These are phyloP conservation scores for Leccinum ochraceum DNA, from an alignment of 768 basidiomycete genomes.

Conservation along the genomic window DNA sequence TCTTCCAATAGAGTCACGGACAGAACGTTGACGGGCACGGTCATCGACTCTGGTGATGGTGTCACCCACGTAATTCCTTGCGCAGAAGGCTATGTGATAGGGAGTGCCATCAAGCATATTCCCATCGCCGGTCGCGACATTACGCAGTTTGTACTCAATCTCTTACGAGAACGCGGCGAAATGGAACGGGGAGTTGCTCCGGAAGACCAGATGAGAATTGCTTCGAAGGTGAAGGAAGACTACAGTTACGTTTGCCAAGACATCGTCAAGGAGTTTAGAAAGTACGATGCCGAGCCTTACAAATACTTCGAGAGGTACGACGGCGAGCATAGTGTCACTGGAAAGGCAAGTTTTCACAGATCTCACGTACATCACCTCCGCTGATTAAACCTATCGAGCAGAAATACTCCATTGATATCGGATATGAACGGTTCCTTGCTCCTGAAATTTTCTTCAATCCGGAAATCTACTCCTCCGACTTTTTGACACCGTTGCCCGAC, in stretches of 20 bases:
- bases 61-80: slow-evolving; percentile 97
- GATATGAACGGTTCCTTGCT: slow-evolving; percentile 98
- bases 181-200: slow-evolving; percentile 79
- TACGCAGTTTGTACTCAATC: slow-evolving; percentile 92
- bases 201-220: slow-evolving; percentile 91
- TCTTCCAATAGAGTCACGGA: slow-evolving; percentile 86
- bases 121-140: slow-evolving; percentile 99
- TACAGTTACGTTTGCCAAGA: slow-evolving; percentile 99
- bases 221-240: slow-evolving; percentile 95
- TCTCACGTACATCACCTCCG: neutral
- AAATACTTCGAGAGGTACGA: slow-evolving; percentile 95
- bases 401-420: slow-evolving; percentile 95
- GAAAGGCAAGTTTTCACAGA: slow-evolving; percentile 59
- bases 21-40: slow-evolving; percentile 93
- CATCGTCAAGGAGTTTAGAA: slow-evolving; percentile 97
- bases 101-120: slow-evolving; percentile 98
- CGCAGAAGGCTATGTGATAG: slow-evolving; percentile 98
- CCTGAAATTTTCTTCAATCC: slow-evolving; percentile 99
- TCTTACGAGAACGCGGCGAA: slow-evolving; percentile 95
- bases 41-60: slow-evolving; percentile 99
- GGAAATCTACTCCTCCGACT: slow-evolving; percentile 97
- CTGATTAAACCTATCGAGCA: slow-evolving; percentile 32
- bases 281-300: slow-evolving; percentile 94
- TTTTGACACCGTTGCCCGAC: slow-evolving; percentile 92
- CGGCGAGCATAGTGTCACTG: slow-evolving; percentile 91